These are phyloP conservation scores for rapeseed (Brassica napus) DNA, from an alignment of 345 rosid genomes.

Conservation along the genomic window Da-Ae NC_063446.1:11705501-11706000, in stretches of 20 bases:
- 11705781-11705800: slow-evolving; percentile 53
- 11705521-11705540: slow-evolving; percentile 34
- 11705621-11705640: slow-evolving; percentile 35
- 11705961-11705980: slow-evolving; percentile 42
- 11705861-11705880: slow-evolving; percentile 42
- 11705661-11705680: slow-evolving; percentile 47
- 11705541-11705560: slow-evolving; percentile 23
- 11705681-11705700: slow-evolving; percentile 46
- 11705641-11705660: slow-evolving; percentile 54
- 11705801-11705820: slow-evolving; percentile 46
- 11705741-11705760: slow-evolving; percentile 46
- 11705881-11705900: slow-evolving; percentile 50
- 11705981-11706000: slow-evolving; percentile 34
- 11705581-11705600: slow-evolving; percentile 11
- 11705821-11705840: slow-evolving; percentile 41
- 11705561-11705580: slow-evolving; percentile 18
- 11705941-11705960: slow-evolving; percentile 44
- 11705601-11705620: slow-evolving; percentile 41
- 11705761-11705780: slow-evolving; percentile 47
- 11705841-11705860: slow-evolving; percentile 45
- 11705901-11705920: slow-evolving; percentile 51
- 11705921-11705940: slow-evolving; percentile 36
- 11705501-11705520: slow-evolving; percentile 14
- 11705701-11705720: slow-evolving; percentile 59
- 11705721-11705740: slow-evolving; percentile 53